Base-by-base conservation (phyloP, 2,329 filamentous ascomycete species). In the Nigrospora oryzae region DNA sequence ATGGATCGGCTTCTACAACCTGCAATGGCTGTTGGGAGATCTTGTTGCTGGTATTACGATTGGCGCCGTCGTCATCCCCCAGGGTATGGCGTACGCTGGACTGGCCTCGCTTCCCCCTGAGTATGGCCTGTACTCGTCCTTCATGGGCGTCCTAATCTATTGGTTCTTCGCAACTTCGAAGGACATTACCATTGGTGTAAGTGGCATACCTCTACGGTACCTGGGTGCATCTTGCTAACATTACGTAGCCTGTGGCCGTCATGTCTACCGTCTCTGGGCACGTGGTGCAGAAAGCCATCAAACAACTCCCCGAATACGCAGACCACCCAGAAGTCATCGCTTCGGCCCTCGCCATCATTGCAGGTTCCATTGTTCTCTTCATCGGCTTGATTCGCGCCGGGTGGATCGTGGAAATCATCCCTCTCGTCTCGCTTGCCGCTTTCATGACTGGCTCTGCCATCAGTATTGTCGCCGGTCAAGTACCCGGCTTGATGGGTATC, bases 141-240 rank as follows among this genome's bases (percentile, higher is more conserved):
- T 98, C 61, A 93, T 96, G 77, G 93, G 91, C 42, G 90, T 95
- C 14, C 64, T 95, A 50, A 75, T 95, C 49, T 98, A 98, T 67
- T 97, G 91, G 91, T 86, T 96, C 60, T 97, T 97, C 59, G 93
- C 90, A 32, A 98, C 93, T 0, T 96, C 91, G 13, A 98, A 97
- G 62, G 91, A 98, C 64, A 97, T 98, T 59, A 96, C 91, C 11
- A 97, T 97, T 46, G 91, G 91, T 14, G 84, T 87, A 73, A 67
- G 83, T 76, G 2, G 23, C 23, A 5, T 41, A 52, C 31, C 4
- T 17, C 4, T 30, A 7, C 30, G 19, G 38, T 41, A 13, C 34
- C 54, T 41, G 2, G 2, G 6, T 47, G 51, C 45, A 45, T 33
- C 4, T 55, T 49, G 42, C 40, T 47, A 46, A 52, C 30, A 11